Evolutionary conservation across 2,329 filamentous ascomycete genomes (phyloP).

Genomic region (Paraconiothyrium brasiliense): DNA sequence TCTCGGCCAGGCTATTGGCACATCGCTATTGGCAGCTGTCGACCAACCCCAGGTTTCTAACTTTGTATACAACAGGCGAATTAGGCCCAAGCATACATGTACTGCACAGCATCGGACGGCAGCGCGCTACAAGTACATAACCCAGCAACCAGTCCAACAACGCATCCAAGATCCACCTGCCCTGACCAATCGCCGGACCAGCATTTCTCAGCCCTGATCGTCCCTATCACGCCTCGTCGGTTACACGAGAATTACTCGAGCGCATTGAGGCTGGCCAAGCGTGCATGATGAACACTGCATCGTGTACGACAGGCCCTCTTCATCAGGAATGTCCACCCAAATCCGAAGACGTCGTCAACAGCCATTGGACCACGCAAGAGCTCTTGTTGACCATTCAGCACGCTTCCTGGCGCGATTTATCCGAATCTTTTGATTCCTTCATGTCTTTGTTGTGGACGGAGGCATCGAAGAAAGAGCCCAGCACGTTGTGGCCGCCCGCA

Average conservation of each 20-base stretch:
- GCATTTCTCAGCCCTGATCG: constrained; percentile 11
- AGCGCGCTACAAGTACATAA: neutral
- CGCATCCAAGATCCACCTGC: neutral
- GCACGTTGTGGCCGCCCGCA: constrained; percentile 20
- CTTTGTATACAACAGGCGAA: neutral
- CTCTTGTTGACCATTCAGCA: neutral
- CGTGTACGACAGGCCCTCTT: neutral
- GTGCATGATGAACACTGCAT: constrained; percentile 14
- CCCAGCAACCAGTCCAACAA: neutral
- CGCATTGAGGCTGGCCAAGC: neutral
- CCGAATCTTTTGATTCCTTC: no score
- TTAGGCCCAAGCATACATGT: neutral
- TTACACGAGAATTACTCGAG: neutral
- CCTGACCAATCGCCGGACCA: neutral
- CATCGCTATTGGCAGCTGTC: no score
- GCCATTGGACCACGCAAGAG: neutral
- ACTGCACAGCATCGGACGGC: neutral
- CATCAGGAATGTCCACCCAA: neutral
- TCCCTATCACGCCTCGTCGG: neutral
- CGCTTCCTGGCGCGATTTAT: neutral
- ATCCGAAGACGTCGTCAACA: neutral
- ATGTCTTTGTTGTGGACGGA: no score
- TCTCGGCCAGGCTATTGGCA: neutral
- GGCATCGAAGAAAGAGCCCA: neutral
- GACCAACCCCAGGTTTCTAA: neutral